Percentiles rank a stretch among this genome's conserved stretches.
Evolutionary conservation across 176 grass and related monocot genomes (phyloP).

Genomic region (Oryza coarctata): DNA sequence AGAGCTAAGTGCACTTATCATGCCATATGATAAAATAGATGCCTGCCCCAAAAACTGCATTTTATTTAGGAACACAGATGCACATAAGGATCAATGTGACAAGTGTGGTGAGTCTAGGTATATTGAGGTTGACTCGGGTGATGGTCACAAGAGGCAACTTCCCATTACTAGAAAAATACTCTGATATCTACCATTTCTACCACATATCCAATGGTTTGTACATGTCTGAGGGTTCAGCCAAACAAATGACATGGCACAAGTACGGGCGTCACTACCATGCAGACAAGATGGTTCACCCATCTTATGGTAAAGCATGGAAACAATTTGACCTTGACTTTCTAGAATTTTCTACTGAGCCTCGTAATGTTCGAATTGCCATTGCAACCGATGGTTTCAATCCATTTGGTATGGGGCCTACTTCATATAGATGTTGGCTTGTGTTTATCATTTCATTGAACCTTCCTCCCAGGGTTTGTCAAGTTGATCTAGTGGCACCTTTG

Average conservation of each 20-base stretch:
- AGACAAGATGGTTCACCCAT: neutral
- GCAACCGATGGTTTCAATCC: no score
- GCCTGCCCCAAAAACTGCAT: neutral
- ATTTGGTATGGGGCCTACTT: no score
- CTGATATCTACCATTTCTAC: neutral
- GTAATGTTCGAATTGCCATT: no score
- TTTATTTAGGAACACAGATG: neutral
- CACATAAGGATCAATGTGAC: neutral
- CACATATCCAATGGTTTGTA: neutral
- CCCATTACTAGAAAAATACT: neutral
- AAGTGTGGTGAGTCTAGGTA: neutral
- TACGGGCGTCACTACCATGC: neutral
- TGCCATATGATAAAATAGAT: neutral
- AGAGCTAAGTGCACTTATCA: neutral
- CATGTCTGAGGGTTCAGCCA: neutral
- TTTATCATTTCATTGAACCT: no score
- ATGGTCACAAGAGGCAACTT: neutral
- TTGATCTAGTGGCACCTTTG: no score
- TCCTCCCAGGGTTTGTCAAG: no score
- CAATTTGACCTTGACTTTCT: neutral
- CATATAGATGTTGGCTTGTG: no score
- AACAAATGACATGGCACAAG: neutral
- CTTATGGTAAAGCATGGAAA: neutral
- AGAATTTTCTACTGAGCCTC: no score
- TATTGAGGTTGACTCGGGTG: neutral